phyloP scores from a whole-genome alignment of 345 rosid genomes.

The Hibiscus mutabilis region DNA sequence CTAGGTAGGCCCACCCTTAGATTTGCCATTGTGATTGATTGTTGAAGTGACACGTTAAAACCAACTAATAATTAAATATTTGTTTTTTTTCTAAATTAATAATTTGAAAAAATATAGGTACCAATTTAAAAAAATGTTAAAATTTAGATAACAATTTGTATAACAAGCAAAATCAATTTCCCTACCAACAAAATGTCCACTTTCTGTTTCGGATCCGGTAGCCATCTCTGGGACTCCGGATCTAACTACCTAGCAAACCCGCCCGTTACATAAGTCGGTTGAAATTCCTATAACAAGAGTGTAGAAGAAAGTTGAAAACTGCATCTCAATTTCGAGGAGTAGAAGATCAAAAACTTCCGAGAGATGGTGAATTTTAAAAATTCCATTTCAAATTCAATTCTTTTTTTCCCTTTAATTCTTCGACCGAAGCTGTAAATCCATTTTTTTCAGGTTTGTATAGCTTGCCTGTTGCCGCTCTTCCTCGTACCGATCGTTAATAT shows the following conservation, averaged over 20 bases:
- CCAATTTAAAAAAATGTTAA: no score
- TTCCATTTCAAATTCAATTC: background rate
- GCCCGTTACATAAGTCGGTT: background rate
- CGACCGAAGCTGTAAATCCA: no score
- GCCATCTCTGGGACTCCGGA: background rate
- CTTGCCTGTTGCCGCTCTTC: constrained; percentile 87
- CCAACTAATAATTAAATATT: no score
- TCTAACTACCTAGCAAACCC: background rate
- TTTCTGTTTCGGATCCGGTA: background rate
- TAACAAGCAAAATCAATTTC: background rate
- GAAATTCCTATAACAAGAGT: background rate
- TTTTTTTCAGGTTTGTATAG: constrained; percentile 66
- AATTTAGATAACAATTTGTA: no score
- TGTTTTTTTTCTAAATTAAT: no score
- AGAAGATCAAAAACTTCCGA: background rate
- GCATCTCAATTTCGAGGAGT: background rate
- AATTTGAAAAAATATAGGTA: no score
- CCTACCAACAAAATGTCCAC: background rate
- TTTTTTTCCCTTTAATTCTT: background rate
- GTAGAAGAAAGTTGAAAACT: background rate
- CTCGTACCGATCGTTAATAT: constrained; percentile 80
- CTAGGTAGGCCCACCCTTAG: no score
- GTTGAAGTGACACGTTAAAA: no score
- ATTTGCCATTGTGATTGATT: no score
- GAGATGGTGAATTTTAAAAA: constrained; percentile 10